Percentiles rank a stretch among this genome's conserved stretches.
phyloP scores from a whole-genome alignment of 2,329 filamentous ascomycete genomes.

The Colletotrichum tamarilloi region DNA sequence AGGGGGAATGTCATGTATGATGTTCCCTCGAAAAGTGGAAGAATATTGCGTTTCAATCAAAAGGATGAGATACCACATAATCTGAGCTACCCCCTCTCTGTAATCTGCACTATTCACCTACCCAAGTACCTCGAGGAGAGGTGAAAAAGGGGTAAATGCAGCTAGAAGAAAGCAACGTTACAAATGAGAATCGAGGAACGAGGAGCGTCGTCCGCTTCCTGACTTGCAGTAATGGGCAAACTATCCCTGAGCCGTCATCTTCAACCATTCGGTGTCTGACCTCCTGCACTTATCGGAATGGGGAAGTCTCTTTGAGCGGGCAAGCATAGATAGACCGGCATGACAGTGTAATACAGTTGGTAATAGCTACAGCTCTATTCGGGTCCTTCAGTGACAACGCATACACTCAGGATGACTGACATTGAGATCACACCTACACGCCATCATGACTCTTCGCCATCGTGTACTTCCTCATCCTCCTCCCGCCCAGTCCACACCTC shows the following conservation, averaged over 20 bases:
- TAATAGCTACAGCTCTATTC: background rate
- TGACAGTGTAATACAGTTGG: background rate
- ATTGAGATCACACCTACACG: too few species aligned
- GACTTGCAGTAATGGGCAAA: background rate
- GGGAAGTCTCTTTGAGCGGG: background rate
- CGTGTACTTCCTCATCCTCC: background rate
- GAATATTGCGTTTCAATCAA: too few species aligned
- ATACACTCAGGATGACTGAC: too few species aligned
- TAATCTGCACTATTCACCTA: too few species aligned
- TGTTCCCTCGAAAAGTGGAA: too few species aligned
- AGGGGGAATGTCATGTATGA: too few species aligned
- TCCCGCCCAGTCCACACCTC: conserved; percentile 1
- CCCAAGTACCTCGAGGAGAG: background rate
- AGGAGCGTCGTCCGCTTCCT: too few species aligned
- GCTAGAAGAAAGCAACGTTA: background rate
- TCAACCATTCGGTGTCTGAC: rapidly evolving
- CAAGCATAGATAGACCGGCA: background rate
- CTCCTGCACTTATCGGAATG: too few species aligned
- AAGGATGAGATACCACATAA: too few species aligned
- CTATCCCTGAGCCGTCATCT: background rate
- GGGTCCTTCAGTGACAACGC: too few species aligned
- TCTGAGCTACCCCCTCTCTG: too few species aligned
- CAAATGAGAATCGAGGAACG: background rate
- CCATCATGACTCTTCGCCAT: background rate
- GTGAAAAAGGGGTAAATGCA: rapidly evolving